phyloP scores from a whole-genome alignment of 1,139 yeast genomes.

The Trichomonascaceae sp. region DNA sequence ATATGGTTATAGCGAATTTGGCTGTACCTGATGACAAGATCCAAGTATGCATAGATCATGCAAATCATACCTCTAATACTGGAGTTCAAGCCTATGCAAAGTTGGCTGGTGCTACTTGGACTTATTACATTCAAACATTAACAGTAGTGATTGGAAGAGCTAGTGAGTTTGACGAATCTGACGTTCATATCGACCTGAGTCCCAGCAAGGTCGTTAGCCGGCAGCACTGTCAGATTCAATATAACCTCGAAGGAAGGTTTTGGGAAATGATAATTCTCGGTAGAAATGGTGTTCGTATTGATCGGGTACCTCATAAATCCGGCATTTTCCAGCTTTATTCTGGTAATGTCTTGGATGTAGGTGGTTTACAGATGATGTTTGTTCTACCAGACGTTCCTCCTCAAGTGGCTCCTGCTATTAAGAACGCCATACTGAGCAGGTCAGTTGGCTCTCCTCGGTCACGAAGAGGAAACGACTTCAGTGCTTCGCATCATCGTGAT shows the following conservation, averaged over 20 bases:
- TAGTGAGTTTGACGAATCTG: conserved; percentile 42
- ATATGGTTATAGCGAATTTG: conserved; percentile 41
- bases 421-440: neutral
- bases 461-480: neutral
- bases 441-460: neutral
- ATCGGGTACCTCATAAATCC: conserved; percentile 50
- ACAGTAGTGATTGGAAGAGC: conserved; percentile 78
- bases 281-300: conserved; percentile 89
- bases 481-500: neutral
- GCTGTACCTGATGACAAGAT: conserved; percentile 39
- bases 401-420: conserved; percentile 22
- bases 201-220: conserved; percentile 95
- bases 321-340: conserved; percentile 51
- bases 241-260: conserved; percentile 62
- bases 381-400: conserved; percentile 92
- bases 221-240: conserved; percentile 77
- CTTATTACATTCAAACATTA: conserved; percentile 82
- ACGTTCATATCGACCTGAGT: conserved; percentile 82
- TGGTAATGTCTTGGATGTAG: conserved; percentile 87
- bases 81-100: conserved; percentile 96
- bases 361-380: conserved; percentile 99
- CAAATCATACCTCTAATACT: conserved; percentile 71
- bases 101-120: conserved; percentile 91
- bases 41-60: conserved; percentile 43
- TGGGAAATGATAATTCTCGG: conserved; percentile 88